A percentile compares a stretch with the other conserved stretches of the same genome.
These are phyloP conservation scores for Graphium sp. DNA, from an alignment of 2,329 filamentous ascomycete genomes.

Conservation along the genomic window DNA sequence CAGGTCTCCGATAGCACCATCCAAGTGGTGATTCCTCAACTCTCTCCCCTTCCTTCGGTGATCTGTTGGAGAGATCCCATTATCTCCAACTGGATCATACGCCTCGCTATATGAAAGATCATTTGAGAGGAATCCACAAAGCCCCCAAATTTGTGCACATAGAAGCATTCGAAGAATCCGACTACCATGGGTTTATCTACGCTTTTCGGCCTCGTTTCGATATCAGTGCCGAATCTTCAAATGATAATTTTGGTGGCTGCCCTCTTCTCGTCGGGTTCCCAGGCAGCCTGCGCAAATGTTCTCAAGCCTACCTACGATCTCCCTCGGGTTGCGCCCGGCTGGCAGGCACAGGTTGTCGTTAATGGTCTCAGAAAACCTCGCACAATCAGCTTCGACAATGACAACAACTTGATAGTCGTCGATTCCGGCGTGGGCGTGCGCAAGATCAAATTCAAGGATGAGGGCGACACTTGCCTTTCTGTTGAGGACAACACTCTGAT, in stretches of 20 bases:
- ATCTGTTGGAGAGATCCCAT: too few relatives aligned
- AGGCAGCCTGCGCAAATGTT: constrained; percentile 14
- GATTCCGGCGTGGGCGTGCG: constrained; percentile 23
- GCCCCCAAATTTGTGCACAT: too few relatives aligned
- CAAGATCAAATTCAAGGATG: constrained; percentile 21
- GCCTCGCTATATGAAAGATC: too few relatives aligned
- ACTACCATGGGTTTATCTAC: too few relatives aligned
- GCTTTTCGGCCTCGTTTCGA: too few relatives aligned
- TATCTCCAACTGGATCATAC: too few relatives aligned
- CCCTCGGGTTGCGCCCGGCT: constrained; percentile 22
- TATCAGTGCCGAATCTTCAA: too few relatives aligned
- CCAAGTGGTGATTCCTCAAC: too few relatives aligned
- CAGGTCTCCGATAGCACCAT: too few relatives aligned
- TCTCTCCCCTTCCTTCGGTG: too few relatives aligned
- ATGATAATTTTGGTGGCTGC: constrained; percentile 4
- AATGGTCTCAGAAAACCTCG: constrained; percentile 23
- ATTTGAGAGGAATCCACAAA: too few relatives aligned
- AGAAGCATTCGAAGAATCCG: too few relatives aligned
- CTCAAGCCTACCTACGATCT: constrained; percentile 16
- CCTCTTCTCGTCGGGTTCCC: constrained; percentile 2
- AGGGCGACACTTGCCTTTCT: constrained; percentile 22
- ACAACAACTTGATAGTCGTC: constrained; percentile 26
- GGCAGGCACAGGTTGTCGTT: constrained; percentile 24
- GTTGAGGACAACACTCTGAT: constrained; percentile 17
- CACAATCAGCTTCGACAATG: constrained; percentile 24